phyloP scores from a whole-genome alignment of 1,139 yeast genomes.

The Kodamaea derodonti region DNA sequence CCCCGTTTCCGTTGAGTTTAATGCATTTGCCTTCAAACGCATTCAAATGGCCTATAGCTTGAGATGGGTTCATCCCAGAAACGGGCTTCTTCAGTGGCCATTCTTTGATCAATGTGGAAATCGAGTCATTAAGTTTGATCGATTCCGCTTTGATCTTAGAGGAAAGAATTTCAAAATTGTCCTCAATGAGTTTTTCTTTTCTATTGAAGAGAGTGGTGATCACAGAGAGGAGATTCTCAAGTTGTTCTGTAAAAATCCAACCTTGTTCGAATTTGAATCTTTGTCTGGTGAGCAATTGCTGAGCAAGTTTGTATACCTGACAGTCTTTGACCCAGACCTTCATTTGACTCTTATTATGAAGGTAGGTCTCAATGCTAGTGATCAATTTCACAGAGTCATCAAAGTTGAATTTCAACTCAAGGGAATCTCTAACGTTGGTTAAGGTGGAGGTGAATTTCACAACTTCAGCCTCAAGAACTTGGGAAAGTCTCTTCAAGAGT shows the following conservation, averaged over 20 bases:
- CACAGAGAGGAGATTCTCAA: slow-evolving; percentile 49
- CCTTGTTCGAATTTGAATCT: slow-evolving; percentile 47
- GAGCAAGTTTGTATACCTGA: slow-evolving; percentile 34
- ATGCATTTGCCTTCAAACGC: slow-evolving; percentile 34
- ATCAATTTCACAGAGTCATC: slow-evolving; percentile 15
- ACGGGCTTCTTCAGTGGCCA: slow-evolving; percentile 56
- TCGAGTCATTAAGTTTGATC: slow-evolving; percentile 31
- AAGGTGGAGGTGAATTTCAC: slow-evolving; percentile 14
- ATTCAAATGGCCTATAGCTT: slow-evolving; percentile 47
- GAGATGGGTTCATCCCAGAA: slow-evolving; percentile 43
- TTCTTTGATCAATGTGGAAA: slow-evolving; percentile 20
- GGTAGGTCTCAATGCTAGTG: slow-evolving; percentile 14
- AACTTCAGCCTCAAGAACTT: slow-evolving; percentile 20
- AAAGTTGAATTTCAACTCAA: slow-evolving; percentile 20
- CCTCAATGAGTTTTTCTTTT: slow-evolving; percentile 37
- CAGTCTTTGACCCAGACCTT: slow-evolving; percentile 27
- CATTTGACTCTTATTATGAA: slow-evolving; percentile 13
- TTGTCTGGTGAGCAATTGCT: slow-evolving; percentile 39
- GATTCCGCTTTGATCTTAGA: slow-evolving; percentile 43
- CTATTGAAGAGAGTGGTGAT: slow-evolving; percentile 39
- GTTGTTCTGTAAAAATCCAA: slow-evolving; percentile 65
- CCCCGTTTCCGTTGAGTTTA: slow-evolving; percentile 16
- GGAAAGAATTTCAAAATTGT: slow-evolving; percentile 39
- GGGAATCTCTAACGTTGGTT: slow-evolving; percentile 11
- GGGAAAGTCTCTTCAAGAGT: slow-evolving; percentile 43